These are phyloP conservation scores for Trypanosoma mega DNA, from an alignment of 208 protist species.

Conservation along the genomic window DNA sequence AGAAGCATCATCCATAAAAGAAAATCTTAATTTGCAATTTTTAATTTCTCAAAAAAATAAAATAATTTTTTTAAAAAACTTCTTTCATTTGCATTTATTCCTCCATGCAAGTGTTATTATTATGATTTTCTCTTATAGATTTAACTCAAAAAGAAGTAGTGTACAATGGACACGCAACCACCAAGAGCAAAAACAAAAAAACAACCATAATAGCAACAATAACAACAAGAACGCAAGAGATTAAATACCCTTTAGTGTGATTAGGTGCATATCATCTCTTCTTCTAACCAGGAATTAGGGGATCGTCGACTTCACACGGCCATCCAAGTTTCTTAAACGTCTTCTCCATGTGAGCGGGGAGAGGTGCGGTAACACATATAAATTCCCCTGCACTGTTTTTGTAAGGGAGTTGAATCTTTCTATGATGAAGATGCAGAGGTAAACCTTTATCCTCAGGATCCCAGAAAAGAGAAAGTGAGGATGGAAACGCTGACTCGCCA, in stretches of 20 bases:
- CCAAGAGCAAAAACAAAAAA: too few species aligned
- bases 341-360: conserved; percentile 89
- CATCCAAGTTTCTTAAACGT: conserved; percentile 88
- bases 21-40: neutral
- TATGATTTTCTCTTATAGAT: too few species aligned
- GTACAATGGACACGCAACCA: too few species aligned
- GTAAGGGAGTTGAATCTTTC: conserved; percentile 91
- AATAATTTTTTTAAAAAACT: too few species aligned
- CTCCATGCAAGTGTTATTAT: too few species aligned
- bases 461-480: conserved; percentile 80
- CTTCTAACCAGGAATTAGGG: conserved; percentile 81
- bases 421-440: conserved; percentile 84
- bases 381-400: conserved; percentile 83
- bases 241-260: too few species aligned
- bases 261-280: too few species aligned
- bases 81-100: too few species aligned
- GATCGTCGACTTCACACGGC: conserved; percentile 84
- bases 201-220: too few species aligned
- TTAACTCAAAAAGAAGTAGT: too few species aligned
- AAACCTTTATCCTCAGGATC: conserved; percentile 77
- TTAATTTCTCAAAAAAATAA: too few species aligned
- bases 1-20: neutral
- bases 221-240: too few species aligned
- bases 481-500: conserved; percentile 85
- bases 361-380: conserved; percentile 82